Percentiles rank a stretch among this genome's conserved stretches.
Evolutionary conservation across 192 early-diverging fungal genomes (phyloP).

Genomic region (Backusella mclennaniae): DNA sequence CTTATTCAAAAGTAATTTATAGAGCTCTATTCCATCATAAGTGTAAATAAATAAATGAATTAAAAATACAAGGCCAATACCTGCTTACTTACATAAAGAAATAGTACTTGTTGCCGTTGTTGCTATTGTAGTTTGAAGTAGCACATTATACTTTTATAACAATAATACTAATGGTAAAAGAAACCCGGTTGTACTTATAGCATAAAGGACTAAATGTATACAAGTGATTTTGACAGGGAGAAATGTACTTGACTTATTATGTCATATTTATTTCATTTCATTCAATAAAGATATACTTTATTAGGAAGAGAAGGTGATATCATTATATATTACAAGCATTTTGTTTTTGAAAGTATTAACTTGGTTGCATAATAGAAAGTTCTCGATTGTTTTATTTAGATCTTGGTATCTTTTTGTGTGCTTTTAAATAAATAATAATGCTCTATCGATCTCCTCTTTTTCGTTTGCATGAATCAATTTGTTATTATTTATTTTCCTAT

Average conservation of each 20-base stretch:
- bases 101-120: not conserved
- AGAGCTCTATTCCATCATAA: too few species aligned
- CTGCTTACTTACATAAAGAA: not conserved
- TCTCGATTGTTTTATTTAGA: too few species aligned
- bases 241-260: not conserved
- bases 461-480: too few species aligned
- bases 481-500: too few species aligned
- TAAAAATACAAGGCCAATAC: not conserved
- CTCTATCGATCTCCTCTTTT: too few species aligned
- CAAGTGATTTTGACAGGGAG: not conserved
- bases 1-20: not conserved
- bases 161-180: not conserved
- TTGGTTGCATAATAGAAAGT: too few species aligned
- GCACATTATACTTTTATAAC: not conserved
- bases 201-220: not conserved
- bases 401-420: too few species aligned
- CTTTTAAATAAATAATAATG: too few species aligned
- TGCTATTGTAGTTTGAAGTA: too few species aligned
- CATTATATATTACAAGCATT: too few species aligned
- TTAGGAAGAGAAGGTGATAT: too few species aligned
- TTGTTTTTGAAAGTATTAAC: too few species aligned
- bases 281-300: not conserved
- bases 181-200: not conserved
- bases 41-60: not conserved
- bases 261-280: not conserved